These are phyloP conservation scores for Phytophthora megakarya DNA, from an alignment of 352 stramenopile genomes.

Conservation along the genomic window DNA sequence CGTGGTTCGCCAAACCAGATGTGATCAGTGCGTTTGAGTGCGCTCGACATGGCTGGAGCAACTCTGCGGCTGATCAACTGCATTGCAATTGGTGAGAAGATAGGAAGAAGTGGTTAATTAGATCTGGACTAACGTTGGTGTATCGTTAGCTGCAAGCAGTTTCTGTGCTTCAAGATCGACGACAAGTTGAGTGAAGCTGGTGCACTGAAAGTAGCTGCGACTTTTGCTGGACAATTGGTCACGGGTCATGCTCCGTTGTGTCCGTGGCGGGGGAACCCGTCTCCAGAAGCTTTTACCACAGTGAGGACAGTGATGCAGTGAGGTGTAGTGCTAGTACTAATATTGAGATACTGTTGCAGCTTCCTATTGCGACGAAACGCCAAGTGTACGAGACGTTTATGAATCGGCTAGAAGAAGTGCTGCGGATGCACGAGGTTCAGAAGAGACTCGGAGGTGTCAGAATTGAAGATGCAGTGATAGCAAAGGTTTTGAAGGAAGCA, in stretches of 20 bases:
- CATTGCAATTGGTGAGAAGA: conserved; percentile 42
- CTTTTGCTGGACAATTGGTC: conserved; percentile 49
- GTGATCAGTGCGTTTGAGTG: conserved; percentile 51
- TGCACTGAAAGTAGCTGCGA: conserved; percentile 38
- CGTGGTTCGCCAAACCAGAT: conserved; percentile 69
- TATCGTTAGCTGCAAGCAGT: conserved; percentile 46
- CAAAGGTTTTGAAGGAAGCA: conserved; percentile 27
- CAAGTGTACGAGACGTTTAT: conserved; percentile 39
- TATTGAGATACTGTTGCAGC: conserved; percentile 16
- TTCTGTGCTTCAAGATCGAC: conserved; percentile 64
- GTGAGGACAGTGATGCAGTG: conserved; percentile 29
- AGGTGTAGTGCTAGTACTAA: not conserved
- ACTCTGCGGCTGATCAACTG: conserved; percentile 51
- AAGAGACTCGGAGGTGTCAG: conserved; percentile 22
- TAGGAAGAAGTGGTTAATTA: not conserved
- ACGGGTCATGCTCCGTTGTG: conserved; percentile 50
- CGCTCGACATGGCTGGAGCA: conserved; percentile 59
- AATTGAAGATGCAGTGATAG: conserved; percentile 12
- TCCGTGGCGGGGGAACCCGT: conserved; percentile 67
- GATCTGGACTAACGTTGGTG: conserved; percentile 17
- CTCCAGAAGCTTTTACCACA: conserved; percentile 53
- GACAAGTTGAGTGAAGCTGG: conserved; percentile 49
- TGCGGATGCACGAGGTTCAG: conserved; percentile 21
- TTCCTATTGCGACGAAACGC: conserved; percentile 41
- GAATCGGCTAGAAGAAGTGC: conserved; percentile 22